Evolutionary conservation across 2,329 filamentous ascomycete genomes (phyloP), one percentile per base, ranked within the genome.

Genomic region (Alternaria longipes): DNA sequence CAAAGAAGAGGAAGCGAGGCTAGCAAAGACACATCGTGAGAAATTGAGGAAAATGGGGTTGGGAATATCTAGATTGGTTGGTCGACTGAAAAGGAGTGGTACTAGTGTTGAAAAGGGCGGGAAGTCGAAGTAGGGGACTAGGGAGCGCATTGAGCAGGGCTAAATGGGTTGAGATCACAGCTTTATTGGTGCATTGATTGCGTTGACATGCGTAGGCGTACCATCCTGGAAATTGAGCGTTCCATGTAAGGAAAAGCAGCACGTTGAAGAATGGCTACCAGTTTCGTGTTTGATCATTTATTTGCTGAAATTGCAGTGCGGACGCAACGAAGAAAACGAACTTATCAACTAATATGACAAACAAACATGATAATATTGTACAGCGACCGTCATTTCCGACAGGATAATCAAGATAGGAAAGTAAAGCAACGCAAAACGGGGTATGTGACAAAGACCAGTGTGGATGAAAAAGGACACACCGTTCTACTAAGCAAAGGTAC

Each of bases 1-100:
- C 24, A 60, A 65, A 24, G 50, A 63, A 16, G 40, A 59, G 14
- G 64, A 65, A 41, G 47, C 30, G 3, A 26, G 38, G 6, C 44
- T 60, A 41, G 38, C 49, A 18, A 58, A 56, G 50, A 16, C 38
- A 11, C 24, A 58, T 18, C 12, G 49, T 3, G 46, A 36, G 14
- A 61, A 46, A 34, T 30, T 34, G n/a, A 57, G 22, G 40, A 54
- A 54, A 40, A 24, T 54, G 41, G 18, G 52, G 32, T 14, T 24
- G 8, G 44, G 34, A 3, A 18, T 49, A 8, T n/a, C 14, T 46
- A 24, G n/a, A 11, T n/a, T n/a, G 22, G 30, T 24, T 18, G 38
- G 45, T 5, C 26, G 16, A 9, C 6, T 40, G 50, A 26, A n/a
- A 1, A 53, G 32, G 16, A 16, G 36, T 22, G 36, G n/a, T 26